Conservation (phyloP, 1,139 yeast species). For the Saccharomyces hybrid region DNA sequence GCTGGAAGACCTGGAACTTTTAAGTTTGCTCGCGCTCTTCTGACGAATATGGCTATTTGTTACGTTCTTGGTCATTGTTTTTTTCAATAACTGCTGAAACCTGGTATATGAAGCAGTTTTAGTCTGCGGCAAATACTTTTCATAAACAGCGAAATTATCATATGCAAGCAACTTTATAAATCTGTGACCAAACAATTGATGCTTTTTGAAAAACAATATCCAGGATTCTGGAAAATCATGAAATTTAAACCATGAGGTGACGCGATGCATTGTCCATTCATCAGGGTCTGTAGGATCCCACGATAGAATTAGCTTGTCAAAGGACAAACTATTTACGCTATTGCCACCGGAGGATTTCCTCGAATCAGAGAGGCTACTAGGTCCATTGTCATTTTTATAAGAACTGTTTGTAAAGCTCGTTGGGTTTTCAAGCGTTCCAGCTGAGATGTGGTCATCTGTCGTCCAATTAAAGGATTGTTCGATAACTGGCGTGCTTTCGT, state of each 20-base stretch:
- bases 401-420: neutral
- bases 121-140: constrained; percentile 42
- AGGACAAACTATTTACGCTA: constrained; percentile 20
- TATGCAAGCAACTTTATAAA: constrained; percentile 66
- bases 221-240: constrained; percentile 68
- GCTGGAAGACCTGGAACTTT: constrained; percentile 20
- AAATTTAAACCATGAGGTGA: constrained; percentile 56
- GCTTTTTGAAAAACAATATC: constrained; percentile 54
- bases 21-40: constrained; percentile 7
- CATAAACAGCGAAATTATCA: constrained; percentile 45
- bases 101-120: constrained; percentile 46
- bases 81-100: constrained; percentile 48
- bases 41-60: constrained; percentile 24
- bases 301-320: constrained; percentile 32
- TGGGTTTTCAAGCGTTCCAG: neutral
- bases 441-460: neutral
- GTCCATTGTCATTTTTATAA: neutral
- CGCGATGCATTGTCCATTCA: constrained; percentile 67
- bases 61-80: constrained; percentile 39
- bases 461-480: neutral
- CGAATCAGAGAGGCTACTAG: constrained; percentile 7
- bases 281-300: constrained; percentile 40
- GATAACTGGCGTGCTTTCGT: neutral
- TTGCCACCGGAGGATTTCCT: constrained; percentile 30
- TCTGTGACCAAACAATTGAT: constrained; percentile 54